Base-by-base conservation (phyloP, 2,329 filamentous ascomycete genomes). In the Cladosporium colombiae region DNA sequence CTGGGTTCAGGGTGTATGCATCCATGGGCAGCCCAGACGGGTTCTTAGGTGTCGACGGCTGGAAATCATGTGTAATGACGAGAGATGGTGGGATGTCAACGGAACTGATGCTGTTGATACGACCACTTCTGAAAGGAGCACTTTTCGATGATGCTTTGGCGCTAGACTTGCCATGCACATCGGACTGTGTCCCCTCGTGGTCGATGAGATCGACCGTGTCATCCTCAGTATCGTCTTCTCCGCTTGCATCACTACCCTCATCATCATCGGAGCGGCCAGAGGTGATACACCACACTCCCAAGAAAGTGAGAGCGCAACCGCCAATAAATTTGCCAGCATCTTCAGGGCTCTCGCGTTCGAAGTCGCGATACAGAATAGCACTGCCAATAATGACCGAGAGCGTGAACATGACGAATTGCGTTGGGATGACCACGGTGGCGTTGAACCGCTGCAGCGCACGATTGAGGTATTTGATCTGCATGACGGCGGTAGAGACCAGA, bases 391-490 rank as follows among this genome's bases (percentile, higher is more conserved):
- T 98, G 68, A 98, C 95, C 6, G 91, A 96, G 8, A 99, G 84
- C 0, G 95, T 99, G 77, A 99, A 99, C 69, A 96, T 86, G 59
- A 99, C 95, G 73, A 99, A 99, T 74, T 99, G 95, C 16, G 95
- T 95, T 0, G 95, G 95, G 69, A 99, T 99, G 71, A 99, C 95
- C 77, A 97, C 93, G 0, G 95, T 99, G 7, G 95, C 97, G 78
- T 97, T 92, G 81, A 98, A 99, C 56, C 91, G 88, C 76, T 97
- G 93, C 62, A 99, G 83, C 1, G 90, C 89, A 61, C 87, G 91
- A 80, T 98, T 99, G 76, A 99, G 86, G 76, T 98, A 99, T 75
- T 92, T 94, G 72, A 99, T 94, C 80, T 99, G 95, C 90, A 98
- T 93, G 67, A 99, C 83, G 7, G 95, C 95, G 1, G 94, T 98